These are phyloP conservation scores for Orbilia brochopaga DNA, from an alignment of 2,329 filamentous ascomycete genomes.

Conservation along the genomic window DNA sequence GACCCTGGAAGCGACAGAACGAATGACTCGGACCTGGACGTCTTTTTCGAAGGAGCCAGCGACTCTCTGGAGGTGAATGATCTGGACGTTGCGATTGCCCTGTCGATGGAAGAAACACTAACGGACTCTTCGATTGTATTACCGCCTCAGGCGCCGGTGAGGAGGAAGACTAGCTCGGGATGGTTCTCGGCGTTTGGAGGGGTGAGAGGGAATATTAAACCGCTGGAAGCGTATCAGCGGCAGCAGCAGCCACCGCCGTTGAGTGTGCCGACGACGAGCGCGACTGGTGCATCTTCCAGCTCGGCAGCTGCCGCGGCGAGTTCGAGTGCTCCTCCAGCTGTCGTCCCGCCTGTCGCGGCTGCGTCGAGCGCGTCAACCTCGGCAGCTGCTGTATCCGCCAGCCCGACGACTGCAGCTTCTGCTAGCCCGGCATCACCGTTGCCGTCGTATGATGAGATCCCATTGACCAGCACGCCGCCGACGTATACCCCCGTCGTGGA, in stretches of 20 bases:
- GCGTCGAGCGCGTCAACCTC: too few species aligned
- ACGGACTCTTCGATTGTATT: neutral
- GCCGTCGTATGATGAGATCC: constrained; percentile 40
- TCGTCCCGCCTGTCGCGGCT: too few species aligned
- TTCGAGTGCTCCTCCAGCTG: too few species aligned
- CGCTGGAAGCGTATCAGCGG: constrained; percentile 3
- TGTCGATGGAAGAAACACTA: constrained; percentile 36
- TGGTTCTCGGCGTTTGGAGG: constrained; percentile 31
- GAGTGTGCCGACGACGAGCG: too few species aligned
- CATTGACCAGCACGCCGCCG: constrained; percentile 33
- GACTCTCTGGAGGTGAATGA: constrained; percentile 17
- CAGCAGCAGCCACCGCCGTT: constrained; percentile 3
- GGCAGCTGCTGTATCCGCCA: too few species aligned
- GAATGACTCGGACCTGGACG: constrained; percentile 42
- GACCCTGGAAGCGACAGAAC: constrained; percentile 45
- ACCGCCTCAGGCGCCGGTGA: neutral
- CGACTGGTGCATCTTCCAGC: too few species aligned
- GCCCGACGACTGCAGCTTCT: constrained; percentile 3
- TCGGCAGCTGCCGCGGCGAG: too few species aligned
- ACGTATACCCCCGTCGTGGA: constrained; percentile 32
- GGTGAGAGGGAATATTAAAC: constrained; percentile 1
- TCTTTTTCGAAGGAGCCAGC: constrained; percentile 19
- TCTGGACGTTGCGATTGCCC: constrained; percentile 44
- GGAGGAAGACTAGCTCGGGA: constrained; percentile 11
- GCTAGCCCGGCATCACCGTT: constrained; percentile 18